Evolutionary conservation across 2,329 filamentous ascomycete genomes (phyloP).

Genomic region (Stagonosporopsis chrysanthemi): DNA sequence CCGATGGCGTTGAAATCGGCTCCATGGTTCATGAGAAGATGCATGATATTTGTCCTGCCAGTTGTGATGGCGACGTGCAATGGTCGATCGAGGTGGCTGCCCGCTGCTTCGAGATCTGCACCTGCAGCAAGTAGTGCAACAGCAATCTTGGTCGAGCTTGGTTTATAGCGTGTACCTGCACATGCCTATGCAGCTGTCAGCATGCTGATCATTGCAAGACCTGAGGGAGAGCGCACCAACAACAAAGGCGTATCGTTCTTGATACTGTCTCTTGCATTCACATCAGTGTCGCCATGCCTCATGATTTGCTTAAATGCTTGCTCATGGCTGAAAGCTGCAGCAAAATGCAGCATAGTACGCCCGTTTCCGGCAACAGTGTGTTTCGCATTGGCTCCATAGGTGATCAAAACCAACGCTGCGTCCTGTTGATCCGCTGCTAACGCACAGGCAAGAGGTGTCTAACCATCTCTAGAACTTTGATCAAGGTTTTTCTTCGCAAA

Average conservation of each 20-base stretch:
- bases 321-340: constrained; percentile 12
- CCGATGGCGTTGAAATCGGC: background rate
- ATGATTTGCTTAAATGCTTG: constrained; percentile 1
- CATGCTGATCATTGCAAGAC: no score
- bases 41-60: constrained; percentile 2
- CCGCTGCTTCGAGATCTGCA: constrained; percentile 23
- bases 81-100: constrained; percentile 18
- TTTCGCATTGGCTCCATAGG: constrained; percentile 16
- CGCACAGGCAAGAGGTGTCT: constrained; percentile 29
- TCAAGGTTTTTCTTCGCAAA: constrained; percentile 19
- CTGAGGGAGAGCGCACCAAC: background rate
- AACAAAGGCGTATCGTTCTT: constrained; percentile 1
- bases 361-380: constrained; percentile 3
- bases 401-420: constrained; percentile 22
- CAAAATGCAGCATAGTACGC: constrained; percentile 25
- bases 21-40: background rate
- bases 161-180: constrained; percentile 20
- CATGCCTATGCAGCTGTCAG: constrained; percentile 11
- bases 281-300: background rate
- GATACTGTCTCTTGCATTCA: constrained; percentile 13
- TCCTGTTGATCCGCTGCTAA: constrained; percentile 20
- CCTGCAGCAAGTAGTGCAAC: constrained; percentile 26
- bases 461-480: constrained; percentile 11
- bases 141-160: constrained; percentile 16
- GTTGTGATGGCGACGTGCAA: constrained; percentile 29